Conservation (phyloP, 2,329 filamentous ascomycete genomes). For the Aureobasidium sp. region DNA sequence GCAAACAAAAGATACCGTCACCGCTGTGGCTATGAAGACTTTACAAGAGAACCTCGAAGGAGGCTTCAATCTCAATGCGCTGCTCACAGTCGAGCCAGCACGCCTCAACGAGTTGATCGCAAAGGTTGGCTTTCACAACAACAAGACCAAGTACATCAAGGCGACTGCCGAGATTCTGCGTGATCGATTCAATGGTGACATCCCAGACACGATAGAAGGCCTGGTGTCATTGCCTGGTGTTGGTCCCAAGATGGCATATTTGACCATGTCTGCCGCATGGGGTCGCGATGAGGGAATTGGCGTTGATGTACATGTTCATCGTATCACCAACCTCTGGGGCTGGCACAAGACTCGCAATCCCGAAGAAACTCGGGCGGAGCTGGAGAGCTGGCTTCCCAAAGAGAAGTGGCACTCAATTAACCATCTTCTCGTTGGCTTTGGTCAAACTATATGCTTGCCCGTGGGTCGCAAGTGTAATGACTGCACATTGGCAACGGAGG, state of each 20-base stretch:
- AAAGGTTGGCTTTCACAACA: constrained; percentile 89
- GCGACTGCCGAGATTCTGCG: constrained; percentile 64
- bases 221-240: constrained; percentile 76
- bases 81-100: constrained; percentile 63
- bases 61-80: constrained; percentile 66
- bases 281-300: constrained; percentile 69
- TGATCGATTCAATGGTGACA: constrained; percentile 65
- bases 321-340: constrained; percentile 89
- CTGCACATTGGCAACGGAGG: constrained; percentile 69
- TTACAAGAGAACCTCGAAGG: constrained; percentile 65
- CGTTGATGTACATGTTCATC: constrained; percentile 90
- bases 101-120: constrained; percentile 67
- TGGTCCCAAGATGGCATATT: constrained; percentile 89
- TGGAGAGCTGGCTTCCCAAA: constrained; percentile 75
- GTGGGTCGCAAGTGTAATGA: constrained; percentile 75
- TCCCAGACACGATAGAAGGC: constrained; percentile 69
- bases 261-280: constrained; percentile 74
- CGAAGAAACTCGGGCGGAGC: constrained; percentile 68
- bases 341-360: constrained; percentile 79
- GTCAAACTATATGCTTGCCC: constrained; percentile 78
- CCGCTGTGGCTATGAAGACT: constrained; percentile 70
- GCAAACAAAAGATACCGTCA: constrained; percentile 91
- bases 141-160: constrained; percentile 77
- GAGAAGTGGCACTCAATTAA: constrained; percentile 93
- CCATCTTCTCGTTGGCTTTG: constrained; percentile 76